Evolutionary conservation across 345 rosid genomes (phyloP).

Genomic region (Capsella bursapastoris): DNA sequence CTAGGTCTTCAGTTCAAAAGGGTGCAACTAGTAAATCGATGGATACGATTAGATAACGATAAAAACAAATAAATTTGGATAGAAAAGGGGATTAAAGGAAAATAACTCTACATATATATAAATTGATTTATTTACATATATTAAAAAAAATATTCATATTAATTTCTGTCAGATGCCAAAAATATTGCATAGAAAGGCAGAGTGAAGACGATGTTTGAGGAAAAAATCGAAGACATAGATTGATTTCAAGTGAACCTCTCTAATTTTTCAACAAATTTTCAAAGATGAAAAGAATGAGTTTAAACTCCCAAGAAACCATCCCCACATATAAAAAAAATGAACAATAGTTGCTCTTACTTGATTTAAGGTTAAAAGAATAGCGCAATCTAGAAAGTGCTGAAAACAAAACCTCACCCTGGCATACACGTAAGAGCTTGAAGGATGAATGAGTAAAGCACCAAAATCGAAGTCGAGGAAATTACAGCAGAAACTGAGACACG

Average conservation of each 20-base stretch:
- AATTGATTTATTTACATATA: no score
- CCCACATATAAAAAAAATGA: not conserved
- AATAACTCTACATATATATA: no score
- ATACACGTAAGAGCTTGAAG: not conserved
- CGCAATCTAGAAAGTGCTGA: not conserved
- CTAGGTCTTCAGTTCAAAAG: conserved; percentile 2
- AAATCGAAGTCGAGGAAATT: not conserved
- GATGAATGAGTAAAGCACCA: conserved; percentile 11
- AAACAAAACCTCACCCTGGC: not conserved
- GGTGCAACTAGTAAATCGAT: not conserved
- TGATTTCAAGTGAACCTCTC: not conserved
- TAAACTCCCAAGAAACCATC: not conserved
- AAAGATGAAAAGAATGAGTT: not conserved
- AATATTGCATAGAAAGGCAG: no score
- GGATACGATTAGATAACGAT: not conserved
- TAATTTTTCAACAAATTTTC: no score
- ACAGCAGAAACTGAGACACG: not conserved
- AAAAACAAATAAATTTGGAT: not conserved
- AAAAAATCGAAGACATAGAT: not conserved
- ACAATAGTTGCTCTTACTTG: not conserved
- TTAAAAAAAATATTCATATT: no score
- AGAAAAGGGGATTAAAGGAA: not conserved
- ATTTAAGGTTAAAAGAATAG: not conserved
- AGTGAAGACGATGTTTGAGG: no score
- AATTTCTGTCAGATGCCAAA: no score